These are phyloP conservation scores for Ceratobasidium sp. DNA, from an alignment of 1,284 basidiomycete species.

Conservation along the genomic window DNA sequence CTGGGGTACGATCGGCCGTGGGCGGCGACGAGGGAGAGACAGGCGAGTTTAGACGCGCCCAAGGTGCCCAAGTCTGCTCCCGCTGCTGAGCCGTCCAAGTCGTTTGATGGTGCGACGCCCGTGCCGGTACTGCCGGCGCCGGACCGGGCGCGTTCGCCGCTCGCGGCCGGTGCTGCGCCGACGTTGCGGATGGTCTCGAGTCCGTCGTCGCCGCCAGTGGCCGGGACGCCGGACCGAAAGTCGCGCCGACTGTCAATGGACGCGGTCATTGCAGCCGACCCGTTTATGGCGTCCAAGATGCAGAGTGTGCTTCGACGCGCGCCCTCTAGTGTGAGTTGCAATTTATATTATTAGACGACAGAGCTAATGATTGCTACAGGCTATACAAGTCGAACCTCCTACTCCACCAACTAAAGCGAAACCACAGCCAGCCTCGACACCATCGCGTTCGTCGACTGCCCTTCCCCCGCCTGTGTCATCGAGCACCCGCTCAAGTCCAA, in stretches of 20 bases:
- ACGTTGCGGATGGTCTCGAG: conserved; percentile 33
- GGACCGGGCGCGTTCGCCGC: conserved; percentile 8
- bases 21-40: conserved; percentile 9
- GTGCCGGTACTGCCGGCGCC: neutral
- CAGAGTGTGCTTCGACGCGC: conserved; percentile 39
- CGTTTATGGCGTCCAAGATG: conserved; percentile 45
- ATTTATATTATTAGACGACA: neutral
- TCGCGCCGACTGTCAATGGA: conserved; percentile 22
- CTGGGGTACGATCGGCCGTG: conserved; percentile 33
- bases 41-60: conserved; percentile 17
- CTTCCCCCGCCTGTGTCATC: neutral
- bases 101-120: neutral
- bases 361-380: neutral
- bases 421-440: neutral
- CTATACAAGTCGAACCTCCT: neutral
- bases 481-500: neutral
- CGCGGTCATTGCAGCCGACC: conserved; percentile 22
- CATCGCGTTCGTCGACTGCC: conserved; percentile 22
- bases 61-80: neutral
- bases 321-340: conserved; percentile 30
- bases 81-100: too few species aligned
- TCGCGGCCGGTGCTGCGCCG: neutral
- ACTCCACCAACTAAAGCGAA: neutral
- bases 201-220: conserved; percentile 2
- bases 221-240: conserved; percentile 4